Base-by-base conservation (phyloP, 768 basidiomycete species). In the Macrolepiota fuliginosa region DNA sequence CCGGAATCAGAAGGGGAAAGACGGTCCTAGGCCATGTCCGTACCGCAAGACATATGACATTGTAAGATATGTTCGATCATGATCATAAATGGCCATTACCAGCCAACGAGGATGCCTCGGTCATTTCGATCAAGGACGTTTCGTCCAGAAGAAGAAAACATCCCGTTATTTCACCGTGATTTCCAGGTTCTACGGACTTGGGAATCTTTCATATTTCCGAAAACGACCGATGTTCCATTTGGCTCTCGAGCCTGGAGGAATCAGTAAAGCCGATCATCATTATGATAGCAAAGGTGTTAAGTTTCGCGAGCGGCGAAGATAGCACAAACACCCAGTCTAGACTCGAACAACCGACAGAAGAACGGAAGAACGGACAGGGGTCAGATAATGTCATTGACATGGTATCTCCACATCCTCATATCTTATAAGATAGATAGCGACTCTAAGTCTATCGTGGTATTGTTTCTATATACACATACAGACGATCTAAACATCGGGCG, bases 391-490 rank as follows among this genome's bases (percentile, higher is more conserved):
- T 50, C 25, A n/a, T 50, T 25, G 49, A 27, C 22, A 29, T 17
- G 17, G n/a, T n/a, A n/a, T n/a, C n/a, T n/a, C n/a, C n/a, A n/a
- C n/a, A n/a, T n/a, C n/a, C n/a, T n/a, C n/a, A n/a, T n/a, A 42
- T 13, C 40, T 42, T 42, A 32, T 13, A 42, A 42, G 13, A 42
- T 13, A n/a, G 40, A 13, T 13, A 24, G 27, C 55, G 40, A 36
- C 32, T 46, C 40, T 46, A 32, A 36, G 40, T 57, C 56, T 57
- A 57, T 57, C 12, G 12, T 47, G 45, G 29, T 22, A 56, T 29
- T 29, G 55, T 13, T 45, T 56, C 52, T 56, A 56, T 56, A 29
- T 32, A 56, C 37, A 56, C 40, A 45, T 32, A 46, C 42, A 56
- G 6, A 39, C 54, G 22, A 22, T 39, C 5, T 10, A 24, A 37